Conservation (phyloP, 139 green algal genomes). For the Chloropicon primus region DNA sequence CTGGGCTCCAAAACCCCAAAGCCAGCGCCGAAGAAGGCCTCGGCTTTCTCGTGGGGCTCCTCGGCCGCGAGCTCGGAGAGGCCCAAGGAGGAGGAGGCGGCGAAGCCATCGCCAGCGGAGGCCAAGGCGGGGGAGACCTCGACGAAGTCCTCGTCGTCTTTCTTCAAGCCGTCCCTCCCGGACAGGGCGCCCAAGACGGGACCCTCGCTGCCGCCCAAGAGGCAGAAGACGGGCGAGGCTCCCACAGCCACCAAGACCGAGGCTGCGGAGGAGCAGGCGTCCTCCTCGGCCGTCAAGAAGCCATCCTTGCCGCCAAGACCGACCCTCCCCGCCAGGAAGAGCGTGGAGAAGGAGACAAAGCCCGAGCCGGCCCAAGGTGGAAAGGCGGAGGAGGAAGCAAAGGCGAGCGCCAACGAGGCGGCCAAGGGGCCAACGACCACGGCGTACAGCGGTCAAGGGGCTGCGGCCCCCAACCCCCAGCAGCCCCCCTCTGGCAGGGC, state of each 20-base stretch:
- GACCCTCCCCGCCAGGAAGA: neutral
- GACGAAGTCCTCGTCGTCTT: too few relatives aligned
- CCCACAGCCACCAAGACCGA: too few relatives aligned
- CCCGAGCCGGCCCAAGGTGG: neutral
- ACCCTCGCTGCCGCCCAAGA: neutral
- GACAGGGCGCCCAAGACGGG: neutral
- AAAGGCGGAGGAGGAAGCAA: neutral
- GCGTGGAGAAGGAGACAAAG: too few relatives aligned
- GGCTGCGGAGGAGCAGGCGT: neutral
- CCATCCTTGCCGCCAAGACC: neutral
- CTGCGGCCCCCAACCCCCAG: neutral
- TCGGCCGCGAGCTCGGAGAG: too few relatives aligned
- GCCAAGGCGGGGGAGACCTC: too few relatives aligned
- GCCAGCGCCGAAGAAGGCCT: neutral
- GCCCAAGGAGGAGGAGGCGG: too few relatives aligned
- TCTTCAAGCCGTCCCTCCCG: neutral
- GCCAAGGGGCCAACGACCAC: neutral
- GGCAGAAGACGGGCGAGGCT: too few relatives aligned
- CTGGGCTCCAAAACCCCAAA: neutral
- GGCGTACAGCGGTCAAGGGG: neutral
- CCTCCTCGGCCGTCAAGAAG: neutral
- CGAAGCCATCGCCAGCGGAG: too few relatives aligned
- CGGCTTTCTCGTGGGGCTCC: too few relatives aligned
- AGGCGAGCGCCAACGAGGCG: slow-evolving; percentile 9
- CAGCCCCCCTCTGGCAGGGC: neutral